These are phyloP conservation scores for Tetrapisispora iriomotensis DNA, from an alignment of 805 yeast genomes.

Conservation along the genomic window DNA sequence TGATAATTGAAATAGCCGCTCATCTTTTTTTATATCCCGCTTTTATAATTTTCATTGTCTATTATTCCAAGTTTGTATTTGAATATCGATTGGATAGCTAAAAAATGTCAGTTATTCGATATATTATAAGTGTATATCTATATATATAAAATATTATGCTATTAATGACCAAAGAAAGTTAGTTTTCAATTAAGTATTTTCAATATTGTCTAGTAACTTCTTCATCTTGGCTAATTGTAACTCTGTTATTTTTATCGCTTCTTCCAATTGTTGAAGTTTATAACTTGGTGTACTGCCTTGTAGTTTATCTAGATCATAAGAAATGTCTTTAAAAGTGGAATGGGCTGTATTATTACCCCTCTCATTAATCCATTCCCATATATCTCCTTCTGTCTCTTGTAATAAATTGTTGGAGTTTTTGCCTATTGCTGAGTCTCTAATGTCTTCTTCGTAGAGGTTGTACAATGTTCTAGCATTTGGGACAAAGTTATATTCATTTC, in stretches of 20 bases:
- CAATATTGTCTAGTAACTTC: conserved; percentile 8
- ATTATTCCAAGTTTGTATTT: no score
- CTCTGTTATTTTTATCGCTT: conserved; percentile 21
- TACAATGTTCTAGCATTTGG: conserved; percentile 34
- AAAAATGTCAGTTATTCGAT: background rate
- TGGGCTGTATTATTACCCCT: conserved; percentile 21
- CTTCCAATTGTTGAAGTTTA: conserved; percentile 17
- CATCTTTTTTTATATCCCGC: no score
- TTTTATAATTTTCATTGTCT: no score
- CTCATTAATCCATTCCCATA: conserved; percentile 67
- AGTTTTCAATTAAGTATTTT: background rate
- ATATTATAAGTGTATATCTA: background rate
- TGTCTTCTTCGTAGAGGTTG: conserved; percentile 20
- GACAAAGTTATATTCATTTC: conserved; percentile 31
- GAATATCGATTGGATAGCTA: no score
- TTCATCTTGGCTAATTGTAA: conserved; percentile 21
- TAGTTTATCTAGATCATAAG: background rate
- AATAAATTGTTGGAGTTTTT: conserved; percentile 16
- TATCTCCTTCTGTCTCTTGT: conserved; percentile 42
- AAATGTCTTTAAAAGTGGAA: conserved; percentile 1
- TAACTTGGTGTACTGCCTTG: conserved; percentile 8
- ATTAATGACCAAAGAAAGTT: no score
- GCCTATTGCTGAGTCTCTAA: conserved; percentile 9
- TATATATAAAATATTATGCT: no score
- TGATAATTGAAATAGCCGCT: no score